Percentiles rank a stretch among this genome's conserved stretches.
Conservation (phyloP, 2,329 filamentous ascomycete species). For the Aspergillus pseudonomiae region DNA sequence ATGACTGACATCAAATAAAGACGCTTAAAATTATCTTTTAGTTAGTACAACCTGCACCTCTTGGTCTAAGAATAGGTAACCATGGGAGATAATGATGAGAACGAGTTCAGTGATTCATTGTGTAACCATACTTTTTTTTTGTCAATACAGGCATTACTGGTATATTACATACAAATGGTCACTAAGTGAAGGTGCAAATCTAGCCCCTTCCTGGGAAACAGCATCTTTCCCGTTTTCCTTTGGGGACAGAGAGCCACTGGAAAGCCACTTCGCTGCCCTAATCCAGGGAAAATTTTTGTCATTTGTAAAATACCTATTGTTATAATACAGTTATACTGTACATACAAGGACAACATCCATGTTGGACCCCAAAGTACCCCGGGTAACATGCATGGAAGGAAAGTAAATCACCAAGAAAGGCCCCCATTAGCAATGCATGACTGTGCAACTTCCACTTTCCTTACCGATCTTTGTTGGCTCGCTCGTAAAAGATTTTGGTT, state of each 20-base stretch:
- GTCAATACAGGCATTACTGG: neutral
- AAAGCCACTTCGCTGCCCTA: too few species aligned
- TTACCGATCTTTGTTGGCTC: conserved; percentile 10
- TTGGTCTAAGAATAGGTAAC: neutral
- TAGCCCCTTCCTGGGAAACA: conserved; percentile 9
- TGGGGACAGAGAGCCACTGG: neutral
- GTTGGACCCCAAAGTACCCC: neutral
- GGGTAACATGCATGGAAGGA: neutral
- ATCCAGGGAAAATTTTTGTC: neutral
- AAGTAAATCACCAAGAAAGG: conserved; percentile 10
- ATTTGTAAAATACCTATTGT: neutral
- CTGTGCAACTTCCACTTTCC: neutral
- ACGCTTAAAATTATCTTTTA: neutral
- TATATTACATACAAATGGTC: neutral
- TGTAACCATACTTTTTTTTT: conserved; percentile 6
- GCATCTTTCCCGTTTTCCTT: too few species aligned
- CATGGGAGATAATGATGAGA: neutral
- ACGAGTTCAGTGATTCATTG: conserved; percentile 6
- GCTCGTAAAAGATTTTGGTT: neutral
- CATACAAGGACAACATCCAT: neutral
- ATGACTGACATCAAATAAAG: conserved; percentile 5
- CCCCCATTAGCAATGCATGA: conserved; percentile 8
- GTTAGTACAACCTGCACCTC: neutral
- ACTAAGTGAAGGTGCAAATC: conserved; percentile 3
- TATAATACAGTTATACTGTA: neutral